Conservation (phyloP, 768 basidiomycete species). For the Piloderma croceum region DNA sequence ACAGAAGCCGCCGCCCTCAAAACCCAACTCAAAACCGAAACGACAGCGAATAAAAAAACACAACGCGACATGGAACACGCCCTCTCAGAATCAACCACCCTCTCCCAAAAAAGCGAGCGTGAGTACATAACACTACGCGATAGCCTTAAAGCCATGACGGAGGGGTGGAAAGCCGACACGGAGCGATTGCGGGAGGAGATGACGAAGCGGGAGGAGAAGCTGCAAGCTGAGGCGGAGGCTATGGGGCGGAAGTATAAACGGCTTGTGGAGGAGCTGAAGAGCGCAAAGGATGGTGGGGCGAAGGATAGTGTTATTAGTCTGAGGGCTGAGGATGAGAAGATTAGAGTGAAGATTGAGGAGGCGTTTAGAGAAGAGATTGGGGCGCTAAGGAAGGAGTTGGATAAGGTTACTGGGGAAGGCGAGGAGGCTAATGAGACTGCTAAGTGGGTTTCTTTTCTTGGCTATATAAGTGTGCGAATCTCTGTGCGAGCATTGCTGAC, state of each 20-base stretch:
- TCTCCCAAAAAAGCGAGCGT: slow-evolving; percentile 75
- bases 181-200: slow-evolving; percentile 71
- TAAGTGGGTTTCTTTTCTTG: slow-evolving; percentile 37
- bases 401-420: slow-evolving; percentile 48
- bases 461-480: slow-evolving; percentile 1
- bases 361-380: slow-evolving; percentile 54
- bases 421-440: slow-evolving; percentile 58
- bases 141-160: slow-evolving; percentile 65
- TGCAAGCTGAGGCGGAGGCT: slow-evolving; percentile 61
- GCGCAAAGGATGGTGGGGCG: slow-evolving; percentile 39
- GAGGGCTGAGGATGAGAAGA: slow-evolving; percentile 42
- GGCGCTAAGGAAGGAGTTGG: slow-evolving; percentile 47
- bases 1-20: slow-evolving; percentile 65
- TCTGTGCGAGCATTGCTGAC: slow-evolving; percentile 7
- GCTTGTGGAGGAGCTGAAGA: slow-evolving; percentile 59
- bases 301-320: slow-evolving; percentile 48
- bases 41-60: slow-evolving; percentile 64
- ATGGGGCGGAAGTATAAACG: slow-evolving; percentile 64
- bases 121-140: slow-evolving; percentile 80
- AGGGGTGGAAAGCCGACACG: slow-evolving; percentile 70
- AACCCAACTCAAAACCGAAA: slow-evolving; percentile 68
- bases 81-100: slow-evolving; percentile 66
- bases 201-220: slow-evolving; percentile 64
- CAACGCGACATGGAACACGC: slow-evolving; percentile 76
- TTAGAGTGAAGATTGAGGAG: slow-evolving; percentile 54